Conservation (phyloP, 2,329 filamentous ascomycete genomes). For the Keithomyces neogunnii region DNA sequence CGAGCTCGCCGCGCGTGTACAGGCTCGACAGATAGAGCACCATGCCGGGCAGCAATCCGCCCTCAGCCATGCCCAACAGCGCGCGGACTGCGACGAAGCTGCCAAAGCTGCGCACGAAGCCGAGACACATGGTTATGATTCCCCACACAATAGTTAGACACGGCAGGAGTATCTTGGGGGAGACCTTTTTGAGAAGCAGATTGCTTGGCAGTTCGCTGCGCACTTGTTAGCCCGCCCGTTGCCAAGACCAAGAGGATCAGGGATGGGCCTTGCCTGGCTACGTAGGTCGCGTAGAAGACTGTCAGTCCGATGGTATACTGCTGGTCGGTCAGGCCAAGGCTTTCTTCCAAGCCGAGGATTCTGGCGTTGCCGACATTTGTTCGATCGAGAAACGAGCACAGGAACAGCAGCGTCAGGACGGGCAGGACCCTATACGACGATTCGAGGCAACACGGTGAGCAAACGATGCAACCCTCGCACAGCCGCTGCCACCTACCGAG, state of each 20-base stretch:
- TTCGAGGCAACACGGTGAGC: background rate
- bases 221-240: background rate
- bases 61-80: constrained; percentile 60
- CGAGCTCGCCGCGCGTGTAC: constrained; percentile 66
- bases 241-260: background rate
- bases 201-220: constrained; percentile 53
- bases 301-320: constrained; percentile 58
- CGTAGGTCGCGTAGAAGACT: constrained; percentile 58
- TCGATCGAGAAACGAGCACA: constrained; percentile 57
- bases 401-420: constrained; percentile 53
- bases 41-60: constrained; percentile 60
- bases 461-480: background rate
- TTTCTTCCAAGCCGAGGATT: constrained; percentile 51
- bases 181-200: constrained; percentile 53
- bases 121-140: constrained; percentile 60
- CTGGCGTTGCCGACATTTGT: constrained; percentile 69
- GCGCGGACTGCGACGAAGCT: constrained; percentile 60
- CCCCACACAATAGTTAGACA: constrained; percentile 59
- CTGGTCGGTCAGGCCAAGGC: constrained; percentile 47
- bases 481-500: constrained; percentile 8
- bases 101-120: constrained; percentile 56
- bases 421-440: constrained; percentile 44
- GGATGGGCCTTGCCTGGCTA: constrained; percentile 36
- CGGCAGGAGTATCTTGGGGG: constrained; percentile 53
- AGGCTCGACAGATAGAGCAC: constrained; percentile 68